Conservation (phyloP, 352 stramenopile genomes). For the Pythium plurisporium region DNA sequence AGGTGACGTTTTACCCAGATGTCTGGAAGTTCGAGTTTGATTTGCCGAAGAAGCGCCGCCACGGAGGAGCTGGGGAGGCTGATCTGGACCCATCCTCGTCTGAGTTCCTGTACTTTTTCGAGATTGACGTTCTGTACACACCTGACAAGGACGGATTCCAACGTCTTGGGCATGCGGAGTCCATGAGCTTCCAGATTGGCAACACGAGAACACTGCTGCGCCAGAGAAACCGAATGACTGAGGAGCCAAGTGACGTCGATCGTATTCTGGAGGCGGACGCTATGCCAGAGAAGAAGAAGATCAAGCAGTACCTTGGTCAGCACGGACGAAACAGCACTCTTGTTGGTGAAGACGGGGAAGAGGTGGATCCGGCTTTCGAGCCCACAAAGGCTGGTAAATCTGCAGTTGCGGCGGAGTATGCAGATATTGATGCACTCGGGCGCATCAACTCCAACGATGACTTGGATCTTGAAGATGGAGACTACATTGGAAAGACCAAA, state of each 20-base stretch:
- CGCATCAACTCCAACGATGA: constrained; percentile 54
- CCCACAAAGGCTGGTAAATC: too few relatives aligned
- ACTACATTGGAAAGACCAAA: background rate
- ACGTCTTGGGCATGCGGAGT: constrained; percentile 61
- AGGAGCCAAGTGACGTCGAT: constrained; percentile 45
- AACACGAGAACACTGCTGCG: constrained; percentile 82
- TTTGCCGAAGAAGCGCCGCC: constrained; percentile 81
- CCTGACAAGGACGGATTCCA: constrained; percentile 54
- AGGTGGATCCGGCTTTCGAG: background rate
- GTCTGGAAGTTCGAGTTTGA: constrained; percentile 90
- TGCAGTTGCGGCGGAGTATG: constrained; percentile 7
- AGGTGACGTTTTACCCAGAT: constrained; percentile 82
- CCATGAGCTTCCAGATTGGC: constrained; percentile 82
- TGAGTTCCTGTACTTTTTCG: constrained; percentile 85
- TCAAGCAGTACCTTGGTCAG: constrained; percentile 48
- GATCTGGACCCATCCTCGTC: constrained; percentile 40
- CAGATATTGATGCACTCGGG: constrained; percentile 40
- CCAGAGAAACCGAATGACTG: constrained; percentile 76
- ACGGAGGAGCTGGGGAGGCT: constrained; percentile 26
- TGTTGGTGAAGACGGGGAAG: constrained; percentile 30
- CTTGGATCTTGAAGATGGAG: constrained; percentile 33
- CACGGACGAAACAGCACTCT: constrained; percentile 33
- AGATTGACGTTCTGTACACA: constrained; percentile 81
- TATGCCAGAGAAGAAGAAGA: constrained; percentile 79
- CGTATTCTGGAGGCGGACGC: constrained; percentile 40